Base-by-base conservation (phyloP, 2,329 filamentous ascomycete genomes). In the Aspergillus fijiensis region DNA sequence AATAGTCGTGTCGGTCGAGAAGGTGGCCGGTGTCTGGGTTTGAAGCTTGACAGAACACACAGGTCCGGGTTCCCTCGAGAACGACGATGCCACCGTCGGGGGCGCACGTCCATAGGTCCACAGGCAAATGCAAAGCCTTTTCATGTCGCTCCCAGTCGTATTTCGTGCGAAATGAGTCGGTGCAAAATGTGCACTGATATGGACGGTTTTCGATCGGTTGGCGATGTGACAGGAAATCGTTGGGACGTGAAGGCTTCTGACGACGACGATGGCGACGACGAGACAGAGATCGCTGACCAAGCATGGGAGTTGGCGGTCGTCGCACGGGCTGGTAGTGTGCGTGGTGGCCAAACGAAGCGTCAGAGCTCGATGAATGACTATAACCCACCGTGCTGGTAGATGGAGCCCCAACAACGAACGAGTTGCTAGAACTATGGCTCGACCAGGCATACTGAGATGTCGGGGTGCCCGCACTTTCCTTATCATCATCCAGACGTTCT, bases 61-160 rank as follows among this genome's bases (percentile, higher is more conserved):
- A 87, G 2, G 77, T 78, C 16, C 81, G n/a, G 67, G 64, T 19
- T 63, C 66, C 58, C 62, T 66, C 69, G 67, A 76, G 5, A 67
- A 72, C n/a, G 60, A 65, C 61, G 70, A 73, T 29, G 51, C 63
- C 54, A 60, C 69, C 78, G 31, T 78, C 76, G 0, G 79, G 79
- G 33, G 80, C 78, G 10, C 78, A 79, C 65, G 84, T 84, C 84
- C 84, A 86, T 11, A 70, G 72, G 7, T 85, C 81, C 80, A 85
- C 84, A 7, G 72, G 75, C 5, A 81, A 64, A 65, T 81, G 79
- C 1, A 80, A 66, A 2, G 78, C 75, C 50, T 79, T 81, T 61
- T 81, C 79, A 60, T 81, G 79, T 16, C 79, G 67, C 5, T 75
- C 74, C 79, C 79, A 81, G 61, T 81, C 79, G 55, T 80, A 79